Conservation (phyloP, 129 eudicot genomes). For the Lactuca sativa region DNA sequence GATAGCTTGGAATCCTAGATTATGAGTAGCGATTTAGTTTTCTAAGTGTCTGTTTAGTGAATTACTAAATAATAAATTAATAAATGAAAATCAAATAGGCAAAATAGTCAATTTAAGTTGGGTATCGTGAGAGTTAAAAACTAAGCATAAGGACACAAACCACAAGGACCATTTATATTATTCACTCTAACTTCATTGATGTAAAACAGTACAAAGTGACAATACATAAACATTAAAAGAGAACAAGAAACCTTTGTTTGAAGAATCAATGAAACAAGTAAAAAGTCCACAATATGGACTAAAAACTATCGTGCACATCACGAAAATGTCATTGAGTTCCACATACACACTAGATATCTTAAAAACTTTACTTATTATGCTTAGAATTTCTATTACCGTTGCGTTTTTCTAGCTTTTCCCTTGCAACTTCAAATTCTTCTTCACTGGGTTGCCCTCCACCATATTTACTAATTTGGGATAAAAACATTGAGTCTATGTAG, state of each 20-base stretch:
- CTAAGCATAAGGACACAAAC: too few species aligned
- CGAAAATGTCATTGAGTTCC: conserved; percentile 9
- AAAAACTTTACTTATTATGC: conserved; percentile 29
- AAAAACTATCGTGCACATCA: conserved; percentile 2
- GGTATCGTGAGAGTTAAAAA: too few species aligned
- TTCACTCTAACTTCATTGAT: too few species aligned
- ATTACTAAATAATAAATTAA: too few species aligned
- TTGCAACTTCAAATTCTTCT: conserved; percentile 88
- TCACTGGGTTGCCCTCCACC: conserved; percentile 59
- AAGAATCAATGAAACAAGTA: conserved; percentile 1
- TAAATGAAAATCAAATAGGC: too few species aligned
- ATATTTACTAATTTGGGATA: conserved; percentile 61
- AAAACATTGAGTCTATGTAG: conserved; percentile 60
- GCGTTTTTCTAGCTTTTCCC: conserved; percentile 51
- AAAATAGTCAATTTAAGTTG: too few species aligned
- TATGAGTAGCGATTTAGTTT: too few species aligned
- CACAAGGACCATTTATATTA: too few species aligned
- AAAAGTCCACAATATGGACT: conserved; percentile 7
- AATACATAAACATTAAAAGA: not conserved
- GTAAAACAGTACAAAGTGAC: not conserved
- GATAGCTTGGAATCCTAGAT: too few species aligned
- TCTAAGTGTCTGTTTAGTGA: too few species aligned
- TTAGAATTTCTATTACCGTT: conserved; percentile 46
- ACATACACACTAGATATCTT: not conserved
- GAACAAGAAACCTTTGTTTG: not conserved